Evolutionary conservation across 2,329 filamentous ascomycete genomes (phyloP).

Genomic region (Apiospora arundinis): DNA sequence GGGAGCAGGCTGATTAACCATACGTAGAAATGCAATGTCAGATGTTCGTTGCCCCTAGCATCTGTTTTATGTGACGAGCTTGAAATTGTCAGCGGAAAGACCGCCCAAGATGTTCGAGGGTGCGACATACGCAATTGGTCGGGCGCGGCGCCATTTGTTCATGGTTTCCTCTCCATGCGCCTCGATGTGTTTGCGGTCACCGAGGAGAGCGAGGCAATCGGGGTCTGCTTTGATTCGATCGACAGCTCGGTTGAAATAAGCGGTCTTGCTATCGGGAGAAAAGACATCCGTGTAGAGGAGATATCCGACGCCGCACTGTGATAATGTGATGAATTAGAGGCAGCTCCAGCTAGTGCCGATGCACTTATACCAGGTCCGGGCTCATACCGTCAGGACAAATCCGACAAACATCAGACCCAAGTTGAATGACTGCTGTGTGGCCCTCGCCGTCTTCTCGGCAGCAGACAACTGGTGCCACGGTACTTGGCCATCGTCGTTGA

Average conservation of each 20-base stretch:
- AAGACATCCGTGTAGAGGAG: slow-evolving; percentile 85
- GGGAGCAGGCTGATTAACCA: slow-evolving; percentile 12
- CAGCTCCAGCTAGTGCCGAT: background rate
- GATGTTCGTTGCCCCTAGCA: slow-evolving; percentile 75
- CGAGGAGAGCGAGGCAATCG: slow-evolving; percentile 75
- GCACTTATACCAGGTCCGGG: slow-evolving; percentile 17
- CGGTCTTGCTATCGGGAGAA: slow-evolving; percentile 82
- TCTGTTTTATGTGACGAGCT: slow-evolving; percentile 75
- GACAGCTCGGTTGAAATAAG: slow-evolving; percentile 87
- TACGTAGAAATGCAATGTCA: slow-evolving; percentile 86
- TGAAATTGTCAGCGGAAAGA: slow-evolving; percentile 36
- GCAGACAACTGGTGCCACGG: slow-evolving; percentile 79
- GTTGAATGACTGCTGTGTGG: slow-evolving; percentile 91
- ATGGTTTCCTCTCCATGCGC: slow-evolving; percentile 82
- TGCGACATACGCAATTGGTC: slow-evolving; percentile 61
- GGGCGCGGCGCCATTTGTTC: slow-evolving; percentile 79
- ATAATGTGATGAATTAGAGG: slow-evolving; percentile 25
- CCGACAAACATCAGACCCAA: slow-evolving; percentile 79
- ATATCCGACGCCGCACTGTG: slow-evolving; percentile 76
- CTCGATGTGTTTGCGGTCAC: slow-evolving; percentile 75
- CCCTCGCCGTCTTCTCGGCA: slow-evolving; percentile 80
- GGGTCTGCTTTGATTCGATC: slow-evolving; percentile 77
- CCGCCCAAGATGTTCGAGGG: too few species aligned
- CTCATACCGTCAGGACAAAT: slow-evolving; percentile 73
- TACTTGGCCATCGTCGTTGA: slow-evolving; percentile 84